Conservation (phyloP, 805 yeast species). For the Yarrowia sp. region DNA sequence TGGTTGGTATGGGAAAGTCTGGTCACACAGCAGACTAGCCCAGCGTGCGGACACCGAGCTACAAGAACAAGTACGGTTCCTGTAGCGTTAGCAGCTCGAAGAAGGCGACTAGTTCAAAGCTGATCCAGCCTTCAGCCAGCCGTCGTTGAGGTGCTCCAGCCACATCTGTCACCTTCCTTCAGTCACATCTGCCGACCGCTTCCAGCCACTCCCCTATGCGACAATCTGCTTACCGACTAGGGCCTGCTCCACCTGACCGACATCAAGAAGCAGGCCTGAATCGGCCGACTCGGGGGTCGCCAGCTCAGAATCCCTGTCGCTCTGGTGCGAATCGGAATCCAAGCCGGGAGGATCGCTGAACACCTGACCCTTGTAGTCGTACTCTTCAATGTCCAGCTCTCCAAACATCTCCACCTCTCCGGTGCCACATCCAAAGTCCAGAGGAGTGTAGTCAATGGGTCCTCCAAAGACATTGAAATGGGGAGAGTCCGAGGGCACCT, state of each 20-base stretch:
- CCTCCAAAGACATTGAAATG: constrained; percentile 30
- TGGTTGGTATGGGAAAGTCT: neutral
- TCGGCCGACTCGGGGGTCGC: constrained; percentile 21
- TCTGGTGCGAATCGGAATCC: constrained; percentile 24
- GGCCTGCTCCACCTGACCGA: constrained; percentile 19
- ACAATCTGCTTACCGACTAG: constrained; percentile 15
- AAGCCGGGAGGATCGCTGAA: constrained; percentile 4
- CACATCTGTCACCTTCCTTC: no score
- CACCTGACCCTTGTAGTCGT: constrained; percentile 36
- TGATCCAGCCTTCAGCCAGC: no score
- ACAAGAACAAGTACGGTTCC: no score
- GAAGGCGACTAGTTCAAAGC: no score
- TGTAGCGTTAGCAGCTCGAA: no score
- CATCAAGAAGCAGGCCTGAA: constrained; percentile 4
- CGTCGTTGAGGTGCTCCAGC: no score
- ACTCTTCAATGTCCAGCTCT: constrained; percentile 33
- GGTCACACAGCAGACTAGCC: no score
- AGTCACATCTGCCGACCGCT: no score
- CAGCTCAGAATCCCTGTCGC: constrained; percentile 9
- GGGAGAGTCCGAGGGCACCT: constrained; percentile 12
- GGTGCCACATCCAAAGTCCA: constrained; percentile 44
- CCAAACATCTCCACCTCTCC: constrained; percentile 44
- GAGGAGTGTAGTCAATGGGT: constrained; percentile 30
- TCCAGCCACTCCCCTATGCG: neutral
- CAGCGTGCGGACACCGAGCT: no score